Conservation (phyloP, 345 rosid species). For the Aurinia saxatilis region DNA sequence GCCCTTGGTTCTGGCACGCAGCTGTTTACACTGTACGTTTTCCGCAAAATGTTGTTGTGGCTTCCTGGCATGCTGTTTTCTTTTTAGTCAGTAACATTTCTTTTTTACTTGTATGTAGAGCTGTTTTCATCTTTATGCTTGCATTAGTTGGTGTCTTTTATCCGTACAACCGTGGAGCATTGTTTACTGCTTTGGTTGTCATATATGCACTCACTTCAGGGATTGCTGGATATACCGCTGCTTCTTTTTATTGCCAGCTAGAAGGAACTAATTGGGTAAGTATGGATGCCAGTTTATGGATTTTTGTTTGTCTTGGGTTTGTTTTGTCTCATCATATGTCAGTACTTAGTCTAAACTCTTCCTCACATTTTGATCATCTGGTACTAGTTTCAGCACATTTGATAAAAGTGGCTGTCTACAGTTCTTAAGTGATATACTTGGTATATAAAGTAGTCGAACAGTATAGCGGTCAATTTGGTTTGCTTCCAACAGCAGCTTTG, state of each 20-base stretch:
- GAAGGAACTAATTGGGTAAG: constrained; percentile 52
- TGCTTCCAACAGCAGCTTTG: not conserved
- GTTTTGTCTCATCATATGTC: not conserved
- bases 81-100: not conserved
- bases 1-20: constrained; percentile 55
- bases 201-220: constrained; percentile 59
- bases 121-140: constrained; percentile 45
- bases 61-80: not conserved
- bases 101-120: constrained; percentile 26
- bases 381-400: not conserved
- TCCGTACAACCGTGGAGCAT: constrained; percentile 54
- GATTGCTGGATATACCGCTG: constrained; percentile 48
- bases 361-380: not conserved
- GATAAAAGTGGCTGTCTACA: not conserved
- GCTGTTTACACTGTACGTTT: constrained; percentile 43
- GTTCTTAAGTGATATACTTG: not conserved
- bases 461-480: not conserved
- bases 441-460: not conserved
- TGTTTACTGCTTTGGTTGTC: constrained; percentile 53
- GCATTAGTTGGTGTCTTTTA: constrained; percentile 53
- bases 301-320: not conserved
- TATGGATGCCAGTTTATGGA: not conserved
- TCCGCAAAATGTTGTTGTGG: not conserved
- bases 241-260: constrained; percentile 49
- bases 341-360: not conserved